These are phyloP conservation scores for Fusarium liriodendri DNA, from an alignment of 2,329 filamentous ascomycete species.

Conservation along the genomic window DNA sequence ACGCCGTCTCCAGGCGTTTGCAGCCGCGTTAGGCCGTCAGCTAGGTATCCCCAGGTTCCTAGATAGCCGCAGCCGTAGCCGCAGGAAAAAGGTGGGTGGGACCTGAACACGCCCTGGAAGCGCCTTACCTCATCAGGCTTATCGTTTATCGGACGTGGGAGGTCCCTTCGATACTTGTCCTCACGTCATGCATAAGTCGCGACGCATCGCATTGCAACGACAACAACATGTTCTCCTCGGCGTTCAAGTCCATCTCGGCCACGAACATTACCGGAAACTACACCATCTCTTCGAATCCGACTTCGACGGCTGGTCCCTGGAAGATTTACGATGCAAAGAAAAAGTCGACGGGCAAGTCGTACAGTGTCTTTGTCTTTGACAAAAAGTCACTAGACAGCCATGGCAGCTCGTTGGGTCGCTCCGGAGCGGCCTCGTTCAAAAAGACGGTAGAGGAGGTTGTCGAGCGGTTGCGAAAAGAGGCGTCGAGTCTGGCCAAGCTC, in stretches of 20 bases:
- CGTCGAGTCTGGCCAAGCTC: conserved; percentile 85
- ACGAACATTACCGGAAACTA: conserved; percentile 95
- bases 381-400: conserved; percentile 81
- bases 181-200: conserved; percentile 14
- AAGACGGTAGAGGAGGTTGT: conserved; percentile 89
- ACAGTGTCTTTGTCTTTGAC: conserved; percentile 95
- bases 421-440: conserved; percentile 74
- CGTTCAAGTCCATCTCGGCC: conserved; percentile 91
- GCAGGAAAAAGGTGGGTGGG: background rate
- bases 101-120: conserved; percentile 4
- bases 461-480: conserved; percentile 91
- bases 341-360: conserved; percentile 89
- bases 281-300: conserved; percentile 78
- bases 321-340: conserved; percentile 98
- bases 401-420: conserved; percentile 52
- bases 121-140: conserved; percentile 21
- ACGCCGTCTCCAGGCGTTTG: conserved; percentile 43
- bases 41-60: conserved; percentile 32
- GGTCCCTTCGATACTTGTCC: conserved; percentile 8
- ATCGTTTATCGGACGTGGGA: conserved; percentile 7
- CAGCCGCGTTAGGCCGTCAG: conserved; percentile 39
- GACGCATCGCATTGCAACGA: conserved; percentile 6
- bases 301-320: conserved; percentile 91
- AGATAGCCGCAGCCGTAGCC: background rate
- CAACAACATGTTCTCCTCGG: conserved; percentile 84